Conservation (phyloP, 176 grass and related monocot genomes). For the Eleusine indica region DNA sequence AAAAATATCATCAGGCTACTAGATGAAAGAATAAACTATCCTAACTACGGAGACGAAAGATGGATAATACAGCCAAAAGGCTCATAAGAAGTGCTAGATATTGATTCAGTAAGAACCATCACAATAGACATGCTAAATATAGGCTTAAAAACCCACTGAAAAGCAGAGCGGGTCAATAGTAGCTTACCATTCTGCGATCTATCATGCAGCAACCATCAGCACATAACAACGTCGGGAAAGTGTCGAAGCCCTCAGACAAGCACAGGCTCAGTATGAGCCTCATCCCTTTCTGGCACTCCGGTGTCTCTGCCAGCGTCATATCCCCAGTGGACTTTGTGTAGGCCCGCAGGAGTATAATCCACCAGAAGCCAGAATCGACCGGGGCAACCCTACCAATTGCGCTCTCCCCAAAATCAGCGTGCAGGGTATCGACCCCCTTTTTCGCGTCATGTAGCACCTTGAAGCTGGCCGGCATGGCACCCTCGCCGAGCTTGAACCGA, state of each 20-base stretch:
- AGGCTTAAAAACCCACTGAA: neutral
- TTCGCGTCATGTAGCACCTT: slow-evolving; percentile 70
- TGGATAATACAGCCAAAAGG: neutral
- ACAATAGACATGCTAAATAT: slow-evolving; percentile 9
- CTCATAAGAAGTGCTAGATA: neutral
- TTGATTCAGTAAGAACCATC: neutral
- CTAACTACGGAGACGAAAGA: neutral
- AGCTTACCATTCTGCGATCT: slow-evolving; percentile 76
- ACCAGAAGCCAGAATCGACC: slow-evolving; percentile 68
- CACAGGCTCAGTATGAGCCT: slow-evolving; percentile 70
- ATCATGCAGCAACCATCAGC: slow-evolving; percentile 74
- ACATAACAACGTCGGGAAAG: slow-evolving; percentile 68
- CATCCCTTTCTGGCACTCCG: slow-evolving; percentile 78
- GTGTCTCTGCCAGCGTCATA: slow-evolving; percentile 58
- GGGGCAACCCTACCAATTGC: slow-evolving; percentile 71
- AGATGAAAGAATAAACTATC: neutral
- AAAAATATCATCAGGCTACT: neutral
- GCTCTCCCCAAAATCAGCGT: slow-evolving; percentile 73
- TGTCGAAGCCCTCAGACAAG: slow-evolving; percentile 70
- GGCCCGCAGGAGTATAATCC: slow-evolving; percentile 74
- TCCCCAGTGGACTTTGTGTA: slow-evolving; percentile 75
- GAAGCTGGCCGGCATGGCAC: slow-evolving; percentile 79
- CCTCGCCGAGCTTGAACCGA: slow-evolving; percentile 75
- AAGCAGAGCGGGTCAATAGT: neutral
- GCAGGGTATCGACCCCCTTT: slow-evolving; percentile 61